A percentile compares a stretch with the other conserved stretches of the same genome.
Evolutionary conservation across 805 yeast genomes (phyloP).

Genomic region (Lachancea waltii): DNA sequence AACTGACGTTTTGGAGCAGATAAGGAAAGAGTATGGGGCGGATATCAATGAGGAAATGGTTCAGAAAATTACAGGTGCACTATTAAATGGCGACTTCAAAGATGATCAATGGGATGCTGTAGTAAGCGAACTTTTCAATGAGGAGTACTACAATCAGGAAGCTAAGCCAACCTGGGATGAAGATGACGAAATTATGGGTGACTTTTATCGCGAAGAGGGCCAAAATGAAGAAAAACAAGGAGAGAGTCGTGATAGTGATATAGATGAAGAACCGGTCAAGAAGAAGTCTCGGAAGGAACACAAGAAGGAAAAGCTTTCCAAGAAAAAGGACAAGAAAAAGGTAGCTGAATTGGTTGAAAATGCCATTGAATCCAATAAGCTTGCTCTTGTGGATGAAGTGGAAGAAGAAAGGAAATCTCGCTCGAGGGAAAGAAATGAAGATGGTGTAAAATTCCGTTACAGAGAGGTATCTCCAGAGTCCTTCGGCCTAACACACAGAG

Average conservation of each 20-base stretch:
- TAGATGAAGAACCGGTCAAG: slow-evolving; percentile 26
- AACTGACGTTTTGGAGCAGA: slow-evolving; percentile 50
- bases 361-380: slow-evolving; percentile 68
- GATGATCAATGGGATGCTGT: slow-evolving; percentile 86
- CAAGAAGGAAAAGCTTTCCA: slow-evolving; percentile 47
- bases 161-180: slow-evolving; percentile 63
- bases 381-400: slow-evolving; percentile 55
- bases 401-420: slow-evolving; percentile 51
- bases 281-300: slow-evolving; percentile 49
- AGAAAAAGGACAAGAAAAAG: slow-evolving; percentile 56
- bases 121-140: slow-evolving; percentile 79
- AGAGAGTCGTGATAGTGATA: slow-evolving; percentile 30
- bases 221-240: slow-evolving; percentile 37
- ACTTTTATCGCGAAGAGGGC: slow-evolving; percentile 30
- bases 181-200: slow-evolving; percentile 48
- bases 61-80: slow-evolving; percentile 63
- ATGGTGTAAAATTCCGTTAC: slow-evolving; percentile 61
- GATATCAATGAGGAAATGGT: slow-evolving; percentile 50
- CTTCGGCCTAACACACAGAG: slow-evolving; percentile 79
- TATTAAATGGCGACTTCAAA: slow-evolving; percentile 82
- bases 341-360: slow-evolving; percentile 65
- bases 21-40: slow-evolving; percentile 39
- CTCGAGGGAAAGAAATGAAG: slow-evolving; percentile 39
- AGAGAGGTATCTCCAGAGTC: slow-evolving; percentile 94
- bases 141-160: slow-evolving; percentile 63